These are phyloP conservation scores for Pisolithus microcarpus DNA, from an alignment of 768 basidiomycete species.

Conservation along the genomic window DNA sequence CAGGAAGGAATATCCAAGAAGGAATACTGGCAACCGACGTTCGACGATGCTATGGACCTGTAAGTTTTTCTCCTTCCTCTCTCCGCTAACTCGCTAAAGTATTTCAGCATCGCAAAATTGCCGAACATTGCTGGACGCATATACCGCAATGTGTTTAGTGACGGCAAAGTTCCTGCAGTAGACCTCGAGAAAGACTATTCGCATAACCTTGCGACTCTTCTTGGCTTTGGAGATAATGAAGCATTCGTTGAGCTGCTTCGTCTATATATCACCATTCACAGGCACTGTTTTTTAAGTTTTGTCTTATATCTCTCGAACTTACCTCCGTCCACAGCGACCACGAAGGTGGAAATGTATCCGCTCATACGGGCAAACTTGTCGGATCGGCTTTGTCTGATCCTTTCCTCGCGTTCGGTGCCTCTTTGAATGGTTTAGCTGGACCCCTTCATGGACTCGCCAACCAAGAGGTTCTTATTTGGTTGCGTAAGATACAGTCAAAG, in stretches of 20 bases:
- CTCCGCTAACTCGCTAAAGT: constrained; percentile 1
- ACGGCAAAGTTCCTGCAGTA: constrained; percentile 82
- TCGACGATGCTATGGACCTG: constrained; percentile 88
- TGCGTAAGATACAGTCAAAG: constrained; percentile 86
- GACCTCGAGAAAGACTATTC: constrained; percentile 84
- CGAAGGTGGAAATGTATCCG: constrained; percentile 98
- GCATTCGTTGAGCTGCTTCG: constrained; percentile 92
- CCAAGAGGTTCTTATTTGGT: constrained; percentile 94
- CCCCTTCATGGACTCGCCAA: constrained; percentile 96
- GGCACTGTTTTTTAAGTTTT: constrained; percentile 28
- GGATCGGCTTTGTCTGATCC: constrained; percentile 96
- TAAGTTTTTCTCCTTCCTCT: constrained; percentile 23
- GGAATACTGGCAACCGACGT: constrained; percentile 95
- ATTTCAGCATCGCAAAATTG: constrained; percentile 81
- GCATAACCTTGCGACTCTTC: constrained; percentile 79
- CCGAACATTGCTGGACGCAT: constrained; percentile 94
- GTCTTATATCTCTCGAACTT: neutral
- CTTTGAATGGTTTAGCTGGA: constrained; percentile 93
- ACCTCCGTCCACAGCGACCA: constrained; percentile 56
- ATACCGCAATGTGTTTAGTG: constrained; percentile 80
- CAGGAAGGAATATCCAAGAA: constrained; percentile 86
- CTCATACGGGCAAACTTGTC: constrained; percentile 88
- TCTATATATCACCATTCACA: constrained; percentile 96
- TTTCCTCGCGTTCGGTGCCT: constrained; percentile 90
- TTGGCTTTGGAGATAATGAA: constrained; percentile 84